Evolutionary conservation across 2,329 filamentous ascomycete species (phyloP).

Genomic region (Amylocarpus encephaloides): DNA sequence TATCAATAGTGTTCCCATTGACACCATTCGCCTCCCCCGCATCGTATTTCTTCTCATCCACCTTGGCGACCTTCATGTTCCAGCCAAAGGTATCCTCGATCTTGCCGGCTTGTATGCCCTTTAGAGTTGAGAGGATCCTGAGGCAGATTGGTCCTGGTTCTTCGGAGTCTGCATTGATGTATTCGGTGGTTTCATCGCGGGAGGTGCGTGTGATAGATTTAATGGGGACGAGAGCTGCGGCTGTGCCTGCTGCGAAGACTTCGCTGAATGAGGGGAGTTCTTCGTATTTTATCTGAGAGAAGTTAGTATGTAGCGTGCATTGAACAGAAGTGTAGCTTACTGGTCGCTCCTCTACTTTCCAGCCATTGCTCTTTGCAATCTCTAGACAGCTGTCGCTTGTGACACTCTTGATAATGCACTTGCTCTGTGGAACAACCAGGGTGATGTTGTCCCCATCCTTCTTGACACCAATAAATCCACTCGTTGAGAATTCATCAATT

Average conservation of each 20-base stretch:
- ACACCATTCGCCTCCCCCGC: slow-evolving; percentile 19
- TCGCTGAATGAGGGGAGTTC: slow-evolving; percentile 60
- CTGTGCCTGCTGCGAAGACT: slow-evolving; percentile 87
- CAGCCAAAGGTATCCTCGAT: slow-evolving; percentile 53
- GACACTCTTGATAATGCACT: slow-evolving; percentile 80
- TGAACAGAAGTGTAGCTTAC: slow-evolving; percentile 38
- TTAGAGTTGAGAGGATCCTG: slow-evolving; percentile 67
- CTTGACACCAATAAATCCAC: slow-evolving; percentile 80
- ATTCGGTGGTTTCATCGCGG: slow-evolving; percentile 46
- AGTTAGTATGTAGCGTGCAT: background rate
- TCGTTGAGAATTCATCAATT: slow-evolving; percentile 94
- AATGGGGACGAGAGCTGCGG: slow-evolving; percentile 85
- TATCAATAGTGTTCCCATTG: slow-evolving; percentile 16
- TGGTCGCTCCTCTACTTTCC: slow-evolving; percentile 71
- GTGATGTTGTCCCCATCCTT: slow-evolving; percentile 37
- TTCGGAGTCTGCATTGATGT: slow-evolving; percentile 48
- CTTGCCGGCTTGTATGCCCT: slow-evolving; percentile 81
- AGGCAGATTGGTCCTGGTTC: slow-evolving; percentile 69
- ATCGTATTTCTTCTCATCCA: slow-evolving; percentile 26
- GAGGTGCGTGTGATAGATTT: slow-evolving; percentile 73
- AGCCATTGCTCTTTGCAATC: slow-evolving; percentile 73
- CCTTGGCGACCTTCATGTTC: slow-evolving; percentile 28
- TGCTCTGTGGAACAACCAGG: slow-evolving; percentile 79
- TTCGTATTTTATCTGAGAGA: slow-evolving; percentile 53
- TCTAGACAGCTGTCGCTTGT: slow-evolving; percentile 73